These are phyloP conservation scores for Leishmania braziliensis DNA, from an alignment of 208 protist species.

Conservation along the genomic window DNA sequence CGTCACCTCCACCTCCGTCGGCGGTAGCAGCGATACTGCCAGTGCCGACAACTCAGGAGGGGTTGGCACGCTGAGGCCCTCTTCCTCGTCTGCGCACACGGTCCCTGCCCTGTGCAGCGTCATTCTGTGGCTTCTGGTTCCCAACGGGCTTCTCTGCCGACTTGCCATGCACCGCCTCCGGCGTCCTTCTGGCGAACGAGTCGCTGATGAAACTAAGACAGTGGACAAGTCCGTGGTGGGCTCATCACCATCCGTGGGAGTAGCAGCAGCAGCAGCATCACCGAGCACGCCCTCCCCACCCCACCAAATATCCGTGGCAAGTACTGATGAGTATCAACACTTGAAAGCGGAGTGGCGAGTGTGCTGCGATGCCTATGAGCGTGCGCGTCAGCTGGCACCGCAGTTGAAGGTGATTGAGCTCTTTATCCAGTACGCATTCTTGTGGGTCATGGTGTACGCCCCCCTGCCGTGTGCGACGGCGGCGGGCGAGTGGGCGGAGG, in stretches of 20 bases:
- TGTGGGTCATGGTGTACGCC: constrained; percentile 28
- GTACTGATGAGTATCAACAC: background rate
- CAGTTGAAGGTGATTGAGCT: constrained; percentile 25
- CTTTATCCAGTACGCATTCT: constrained; percentile 14
- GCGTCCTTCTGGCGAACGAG: background rate
- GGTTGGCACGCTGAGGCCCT: background rate
- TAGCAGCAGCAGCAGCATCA: background rate
- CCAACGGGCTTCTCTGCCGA: constrained; percentile 28
- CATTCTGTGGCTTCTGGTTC: constrained; percentile 33
- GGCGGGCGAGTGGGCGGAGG: background rate
- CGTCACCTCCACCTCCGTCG: background rate
- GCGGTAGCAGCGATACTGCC: background rate
- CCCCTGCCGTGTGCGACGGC: constrained; percentile 1
- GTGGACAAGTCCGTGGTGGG: background rate
- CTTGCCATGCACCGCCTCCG: constrained; percentile 5
- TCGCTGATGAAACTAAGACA: background rate
- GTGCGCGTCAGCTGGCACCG: constrained; percentile 11
- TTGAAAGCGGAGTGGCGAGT: background rate
- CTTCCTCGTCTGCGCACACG: constrained; percentile 3
- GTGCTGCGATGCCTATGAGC: constrained; percentile 10
- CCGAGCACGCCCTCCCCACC: background rate
- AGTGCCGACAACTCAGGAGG: background rate
- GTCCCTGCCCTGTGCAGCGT: constrained; percentile 23
- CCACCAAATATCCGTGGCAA: background rate
- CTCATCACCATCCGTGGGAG: background rate